phyloP scores from a whole-genome alignment of 192 early-diverging fungal species.

The Backusella tarrabulga region DNA sequence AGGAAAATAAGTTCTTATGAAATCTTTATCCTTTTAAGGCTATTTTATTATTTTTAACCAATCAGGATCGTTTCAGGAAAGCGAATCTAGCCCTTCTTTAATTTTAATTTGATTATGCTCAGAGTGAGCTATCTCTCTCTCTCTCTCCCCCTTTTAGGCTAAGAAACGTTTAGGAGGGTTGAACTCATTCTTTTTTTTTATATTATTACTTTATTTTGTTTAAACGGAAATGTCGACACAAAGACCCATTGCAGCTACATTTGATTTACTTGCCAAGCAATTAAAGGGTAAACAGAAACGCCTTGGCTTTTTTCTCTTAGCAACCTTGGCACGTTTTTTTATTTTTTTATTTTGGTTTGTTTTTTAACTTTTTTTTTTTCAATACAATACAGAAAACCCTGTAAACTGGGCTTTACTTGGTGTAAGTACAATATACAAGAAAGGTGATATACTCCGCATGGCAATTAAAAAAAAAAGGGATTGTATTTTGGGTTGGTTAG shows the following conservation, averaged over 20 bases:
- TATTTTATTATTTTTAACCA: not conserved
- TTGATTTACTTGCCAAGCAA: slow-evolving; percentile 1
- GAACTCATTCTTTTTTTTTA: not conserved
- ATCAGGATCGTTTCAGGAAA: not conserved
- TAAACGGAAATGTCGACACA: not conserved
- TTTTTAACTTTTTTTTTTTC: not conserved
- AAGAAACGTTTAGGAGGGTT: no score
- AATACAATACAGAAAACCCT: slow-evolving; percentile 47
- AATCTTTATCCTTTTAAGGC: not conserved
- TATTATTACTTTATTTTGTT: not conserved
- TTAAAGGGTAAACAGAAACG: not conserved
- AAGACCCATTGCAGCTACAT: slow-evolving; percentile 1
- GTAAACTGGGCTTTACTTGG: slow-evolving; percentile 66
- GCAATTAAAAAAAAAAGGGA: not conserved
- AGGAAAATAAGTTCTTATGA: not conserved
- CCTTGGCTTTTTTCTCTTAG: not conserved
- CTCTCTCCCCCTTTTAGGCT: not conserved
- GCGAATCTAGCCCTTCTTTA: not conserved
- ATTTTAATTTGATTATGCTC: not conserved
- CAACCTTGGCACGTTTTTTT: not conserved
- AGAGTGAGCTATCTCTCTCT: not conserved
- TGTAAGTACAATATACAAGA: slow-evolving; percentile 14
- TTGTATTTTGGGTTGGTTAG: not conserved
- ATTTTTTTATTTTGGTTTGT: not conserved
- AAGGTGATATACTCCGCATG: not conserved